A percentile compares a stretch with the other conserved stretches of the same genome.
phyloP scores from a whole-genome alignment of 108 stramenopile species.

The Cyclotella atomus region DNA sequence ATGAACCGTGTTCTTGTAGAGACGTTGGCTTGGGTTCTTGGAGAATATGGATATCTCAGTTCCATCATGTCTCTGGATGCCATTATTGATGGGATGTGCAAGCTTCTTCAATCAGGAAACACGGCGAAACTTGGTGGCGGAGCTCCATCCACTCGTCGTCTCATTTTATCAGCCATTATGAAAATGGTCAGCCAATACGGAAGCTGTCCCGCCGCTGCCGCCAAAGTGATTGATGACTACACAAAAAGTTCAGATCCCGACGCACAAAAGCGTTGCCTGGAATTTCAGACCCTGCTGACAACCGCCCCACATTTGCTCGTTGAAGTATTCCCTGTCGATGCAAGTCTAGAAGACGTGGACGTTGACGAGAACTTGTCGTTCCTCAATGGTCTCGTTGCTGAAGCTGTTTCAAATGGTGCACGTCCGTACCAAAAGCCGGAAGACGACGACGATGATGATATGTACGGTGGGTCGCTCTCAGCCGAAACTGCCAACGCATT shows the following conservation, averaged over 20 bases:
- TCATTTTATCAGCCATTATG: slow-evolving; percentile 87
- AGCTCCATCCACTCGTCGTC: slow-evolving; percentile 77
- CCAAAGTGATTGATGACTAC: slow-evolving; percentile 87
- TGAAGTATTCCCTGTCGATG: slow-evolving; percentile 96
- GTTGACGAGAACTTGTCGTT: slow-evolving; percentile 91
- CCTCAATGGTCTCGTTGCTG: slow-evolving; percentile 85
- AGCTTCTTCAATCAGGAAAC: slow-evolving; percentile 43
- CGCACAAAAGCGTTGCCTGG: slow-evolving; percentile 92
- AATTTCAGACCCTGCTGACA: slow-evolving; percentile 86
- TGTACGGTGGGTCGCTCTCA: slow-evolving; percentile 37
- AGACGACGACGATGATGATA: slow-evolving; percentile 91
- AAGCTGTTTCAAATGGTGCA: slow-evolving; percentile 89
- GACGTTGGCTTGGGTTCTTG: slow-evolving; percentile 97
- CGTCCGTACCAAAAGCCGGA: slow-evolving; percentile 83
- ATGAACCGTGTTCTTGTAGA: slow-evolving; percentile 89
- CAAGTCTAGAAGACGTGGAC: slow-evolving; percentile 89
- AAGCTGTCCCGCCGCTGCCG: slow-evolving; percentile 84
- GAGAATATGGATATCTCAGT: slow-evolving; percentile 96
- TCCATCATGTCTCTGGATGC: slow-evolving; percentile 63
- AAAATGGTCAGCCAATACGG: slow-evolving; percentile 96
- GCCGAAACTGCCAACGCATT: slow-evolving; percentile 59
- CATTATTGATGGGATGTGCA: slow-evolving; percentile 79
- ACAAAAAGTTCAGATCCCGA: slow-evolving; percentile 86
- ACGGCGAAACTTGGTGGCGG: slow-evolving; percentile 42
- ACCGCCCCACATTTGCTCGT: slow-evolving; percentile 74